Conservation (phyloP, 2,329 filamentous ascomycete genomes). For the Chrysoporthe austroafricana region DNA sequence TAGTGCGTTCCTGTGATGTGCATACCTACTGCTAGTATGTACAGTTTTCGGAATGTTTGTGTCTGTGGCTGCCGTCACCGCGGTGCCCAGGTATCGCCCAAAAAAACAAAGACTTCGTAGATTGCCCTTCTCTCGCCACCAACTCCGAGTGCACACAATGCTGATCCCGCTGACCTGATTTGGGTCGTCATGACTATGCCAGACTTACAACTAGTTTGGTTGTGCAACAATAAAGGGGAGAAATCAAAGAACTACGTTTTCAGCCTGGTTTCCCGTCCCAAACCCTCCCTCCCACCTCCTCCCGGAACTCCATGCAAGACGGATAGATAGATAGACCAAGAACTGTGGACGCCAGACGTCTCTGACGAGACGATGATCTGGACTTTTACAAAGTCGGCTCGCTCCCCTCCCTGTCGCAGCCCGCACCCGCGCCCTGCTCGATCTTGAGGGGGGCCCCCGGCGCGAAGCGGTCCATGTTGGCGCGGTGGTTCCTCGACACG, state of each 20-base stretch:
- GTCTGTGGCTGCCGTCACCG: no score
- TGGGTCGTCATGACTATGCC: not conserved
- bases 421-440: not conserved
- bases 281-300: no score
- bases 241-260: not conserved
- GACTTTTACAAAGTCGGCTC: not conserved
- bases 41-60: no score
- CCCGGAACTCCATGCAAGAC: no score
- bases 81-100: no score
- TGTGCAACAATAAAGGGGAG: not conserved
- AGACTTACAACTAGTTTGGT: not conserved
- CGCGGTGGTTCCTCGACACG: slow-evolving; percentile 33
- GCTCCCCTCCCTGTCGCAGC: not conserved
- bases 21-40: no score
- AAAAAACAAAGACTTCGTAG: not conserved
- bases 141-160: not conserved
- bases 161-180: not conserved
- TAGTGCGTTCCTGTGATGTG: no score
- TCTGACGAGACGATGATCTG: no score
- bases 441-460: slow-evolving; percentile 27
- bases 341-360: no score
- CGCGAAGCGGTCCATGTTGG: slow-evolving; percentile 26
- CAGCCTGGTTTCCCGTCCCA: not conserved
- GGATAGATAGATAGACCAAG: no score
- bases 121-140: not conserved